Percentiles rank a stretch among this genome's conserved stretches.
Evolutionary conservation across 1,284 basidiomycete genomes (phyloP).

Genomic region (Ustilago tritici): DNA sequence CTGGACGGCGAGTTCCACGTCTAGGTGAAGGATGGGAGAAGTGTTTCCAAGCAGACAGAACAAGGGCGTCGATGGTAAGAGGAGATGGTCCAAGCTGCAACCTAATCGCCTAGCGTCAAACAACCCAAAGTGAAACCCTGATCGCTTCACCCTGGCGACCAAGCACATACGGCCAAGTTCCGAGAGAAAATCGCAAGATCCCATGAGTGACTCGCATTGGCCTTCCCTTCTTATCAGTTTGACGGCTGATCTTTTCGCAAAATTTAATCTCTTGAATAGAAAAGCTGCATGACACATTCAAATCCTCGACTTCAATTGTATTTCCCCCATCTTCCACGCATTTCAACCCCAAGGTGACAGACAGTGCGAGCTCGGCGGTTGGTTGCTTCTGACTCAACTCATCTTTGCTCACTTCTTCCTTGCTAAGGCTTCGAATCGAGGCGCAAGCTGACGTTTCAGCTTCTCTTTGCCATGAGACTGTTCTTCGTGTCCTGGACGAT

Average conservation of each 20-base stretch:
- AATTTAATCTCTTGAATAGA: not conserved
- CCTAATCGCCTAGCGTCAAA: not conserved
- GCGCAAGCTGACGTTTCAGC: not conserved
- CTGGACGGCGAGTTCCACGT: not conserved
- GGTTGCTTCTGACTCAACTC: constrained; percentile 28
- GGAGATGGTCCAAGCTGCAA: constrained; percentile 19
- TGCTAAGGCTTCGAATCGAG: not conserved
- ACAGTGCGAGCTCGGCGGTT: constrained; percentile 10
- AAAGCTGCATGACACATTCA: not conserved
- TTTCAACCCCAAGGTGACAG: constrained; percentile 8
- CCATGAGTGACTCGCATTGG: not conserved
- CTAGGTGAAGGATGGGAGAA: not conserved
- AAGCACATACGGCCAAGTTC: not conserved
- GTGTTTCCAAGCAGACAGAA: constrained; percentile 1
- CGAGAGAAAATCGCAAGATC: constrained; percentile 13
- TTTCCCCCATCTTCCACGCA: constrained; percentile 14
- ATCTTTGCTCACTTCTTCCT: not conserved
- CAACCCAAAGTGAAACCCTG: constrained; percentile 2
- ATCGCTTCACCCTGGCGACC: constrained; percentile 26
- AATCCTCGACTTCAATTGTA: constrained; percentile 16
- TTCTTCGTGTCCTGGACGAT: not conserved
- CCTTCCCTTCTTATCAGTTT: constrained; percentile 31
- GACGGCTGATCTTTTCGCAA: constrained; percentile 17
- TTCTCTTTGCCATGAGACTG: not conserved
- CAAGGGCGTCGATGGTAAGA: constrained; percentile 10